phyloP scores from a whole-genome alignment of 1,284 basidiomycete genomes.

The Ustilago crameri region DNA sequence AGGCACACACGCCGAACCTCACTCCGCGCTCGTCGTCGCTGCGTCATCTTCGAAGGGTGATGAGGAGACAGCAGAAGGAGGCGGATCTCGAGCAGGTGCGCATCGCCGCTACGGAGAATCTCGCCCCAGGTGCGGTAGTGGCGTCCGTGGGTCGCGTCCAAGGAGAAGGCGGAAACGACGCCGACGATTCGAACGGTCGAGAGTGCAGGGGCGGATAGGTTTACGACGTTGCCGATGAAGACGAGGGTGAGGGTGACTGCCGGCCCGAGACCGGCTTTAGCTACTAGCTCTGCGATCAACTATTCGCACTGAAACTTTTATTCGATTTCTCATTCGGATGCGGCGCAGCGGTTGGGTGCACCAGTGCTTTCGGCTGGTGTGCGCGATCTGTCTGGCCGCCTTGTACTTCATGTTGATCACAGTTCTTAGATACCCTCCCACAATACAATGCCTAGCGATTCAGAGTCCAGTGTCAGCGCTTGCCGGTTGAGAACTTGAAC shows the following conservation, averaged over 20 bases:
- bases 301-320: background rate
- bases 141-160: conserved; percentile 9
- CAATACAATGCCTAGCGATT: too few species aligned
- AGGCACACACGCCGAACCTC: conserved; percentile 18
- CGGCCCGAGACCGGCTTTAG: conserved; percentile 15
- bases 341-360: too few species aligned
- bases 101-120: conserved; percentile 32
- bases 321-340: conserved; percentile 11
- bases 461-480: too few species aligned
- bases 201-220: conserved; percentile 9
- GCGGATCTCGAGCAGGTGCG: conserved; percentile 29
- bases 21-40: conserved; percentile 44
- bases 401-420: too few species aligned
- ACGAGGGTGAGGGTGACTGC: conserved; percentile 1
- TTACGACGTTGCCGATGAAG: conserved; percentile 10
- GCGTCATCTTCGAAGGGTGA: conserved; percentile 32
- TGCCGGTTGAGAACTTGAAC: too few species aligned
- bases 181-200: conserved; percentile 31
- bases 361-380: too few species aligned
- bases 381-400: too few species aligned
- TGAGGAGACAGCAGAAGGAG: conserved; percentile 39
- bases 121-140: conserved; percentile 29
- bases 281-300: conserved; percentile 16
- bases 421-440: too few species aligned
- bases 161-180: background rate